Evolutionary conservation across 164 flowering plant species (phyloP).

Genomic region (Euptelea pleiosperma): DNA sequence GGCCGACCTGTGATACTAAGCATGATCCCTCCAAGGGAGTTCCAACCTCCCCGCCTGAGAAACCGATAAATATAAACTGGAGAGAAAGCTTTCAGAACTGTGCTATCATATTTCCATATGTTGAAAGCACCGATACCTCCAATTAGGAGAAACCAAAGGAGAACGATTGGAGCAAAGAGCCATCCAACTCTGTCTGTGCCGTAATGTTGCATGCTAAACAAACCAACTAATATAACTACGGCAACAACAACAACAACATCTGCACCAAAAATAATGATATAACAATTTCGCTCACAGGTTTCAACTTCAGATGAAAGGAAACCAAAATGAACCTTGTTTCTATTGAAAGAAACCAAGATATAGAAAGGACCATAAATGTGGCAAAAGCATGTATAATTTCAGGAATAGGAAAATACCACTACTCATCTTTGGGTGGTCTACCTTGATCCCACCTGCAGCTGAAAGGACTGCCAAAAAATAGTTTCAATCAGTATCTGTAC

Average conservation of each 20-base stretch:
- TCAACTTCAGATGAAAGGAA: not conserved
- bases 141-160: constrained; percentile 88
- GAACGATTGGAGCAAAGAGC: constrained; percentile 94
- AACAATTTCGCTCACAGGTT: not conserved
- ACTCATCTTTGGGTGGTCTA: constrained; percentile 70
- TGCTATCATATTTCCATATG: constrained; percentile 71
- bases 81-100: constrained; percentile 81
- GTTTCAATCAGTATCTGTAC: too few species aligned
- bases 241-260: constrained; percentile 86
- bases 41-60: constrained; percentile 72
- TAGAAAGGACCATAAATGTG: not conserved
- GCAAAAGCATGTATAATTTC: not conserved
- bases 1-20: constrained; percentile 86
- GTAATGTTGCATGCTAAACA: constrained; percentile 95
- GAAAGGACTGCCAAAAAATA: constrained; percentile 68
- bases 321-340: not conserved
- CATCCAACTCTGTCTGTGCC: constrained; percentile 95
- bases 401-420: constrained; percentile 43
- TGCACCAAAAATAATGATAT: constrained; percentile 27
- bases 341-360: not conserved
- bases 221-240: constrained; percentile 67
- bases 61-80: constrained; percentile 78
- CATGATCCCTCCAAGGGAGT: constrained; percentile 91
- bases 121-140: constrained; percentile 90
- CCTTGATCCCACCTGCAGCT: constrained; percentile 94